Evolutionary conservation across 2,329 filamentous ascomycete genomes (phyloP), one percentile per base, ranked within the genome.

Genomic region (Biscogniauxia sp.): DNA sequence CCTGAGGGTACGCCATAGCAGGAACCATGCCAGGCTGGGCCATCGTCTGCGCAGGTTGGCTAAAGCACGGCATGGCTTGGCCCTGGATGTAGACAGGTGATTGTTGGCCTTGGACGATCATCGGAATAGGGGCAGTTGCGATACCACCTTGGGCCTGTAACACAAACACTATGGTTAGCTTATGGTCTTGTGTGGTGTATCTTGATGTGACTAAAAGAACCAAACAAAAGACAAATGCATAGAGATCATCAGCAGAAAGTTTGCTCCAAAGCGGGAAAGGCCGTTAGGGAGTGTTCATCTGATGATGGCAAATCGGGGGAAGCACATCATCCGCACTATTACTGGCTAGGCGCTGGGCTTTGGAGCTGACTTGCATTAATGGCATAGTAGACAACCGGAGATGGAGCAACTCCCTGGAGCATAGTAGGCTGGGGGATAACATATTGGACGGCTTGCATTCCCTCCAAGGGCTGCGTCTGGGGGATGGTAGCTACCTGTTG

Each of bases 301-400:
- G 8, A 58, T 25, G 52, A 56, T 51, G 23, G 45, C 4, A 49
- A n/a, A n/a, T 20, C 20, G 20, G 28, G 50, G 51, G 54, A 50
- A 52, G 32, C 41, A 54, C 49, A 37, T 63, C 25, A 60, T 61
- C 62, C 53, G 59, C 25, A 52, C 49, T 51, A 23, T 23, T 5
- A 23, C 51, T 23, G 54, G 50, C 20, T 55, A 51, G 54, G 50
- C 50, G 56, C 55, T 54, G 41, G 37, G 53, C 25, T 58, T 57
- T 49, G 53, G 59, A 62, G 59, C 26, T 54, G 26, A 66, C 64
- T 66, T 79, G 77, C 77, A 77, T 79, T 75, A 59, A 61, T 17
- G 15, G 17, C 9, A 17, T 57, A 68, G 51, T 53, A 63, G 11
- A 54, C 41, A 26, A 60, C 56, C 51, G 65, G 59, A 50, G 58